Conservation (phyloP, 805 yeast species). For the Priceomyces castillae region DNA sequence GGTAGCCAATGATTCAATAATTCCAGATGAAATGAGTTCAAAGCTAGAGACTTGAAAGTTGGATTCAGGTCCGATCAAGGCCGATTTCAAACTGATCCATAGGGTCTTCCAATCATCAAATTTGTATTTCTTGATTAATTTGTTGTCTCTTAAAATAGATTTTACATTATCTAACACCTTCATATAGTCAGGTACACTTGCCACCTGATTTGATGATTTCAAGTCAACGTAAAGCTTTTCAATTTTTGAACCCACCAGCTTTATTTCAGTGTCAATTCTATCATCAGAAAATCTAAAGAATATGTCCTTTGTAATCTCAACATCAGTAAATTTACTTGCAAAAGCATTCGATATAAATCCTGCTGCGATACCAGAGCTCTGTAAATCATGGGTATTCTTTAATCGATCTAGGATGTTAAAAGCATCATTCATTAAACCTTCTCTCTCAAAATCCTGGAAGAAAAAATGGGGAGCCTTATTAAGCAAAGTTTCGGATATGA, state of each 20-base stretch:
- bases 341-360: slow-evolving; percentile 11
- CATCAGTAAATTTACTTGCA: slow-evolving; percentile 26
- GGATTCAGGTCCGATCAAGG: slow-evolving; percentile 13
- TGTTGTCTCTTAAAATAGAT: slow-evolving; percentile 7
- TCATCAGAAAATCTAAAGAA: slow-evolving; percentile 17
- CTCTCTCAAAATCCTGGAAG: slow-evolving; percentile 55
- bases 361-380: slow-evolving; percentile 4
- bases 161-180: slow-evolving; percentile 14
- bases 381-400: not conserved
- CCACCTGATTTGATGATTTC: slow-evolving; percentile 17
- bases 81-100: slow-evolving; percentile 23
- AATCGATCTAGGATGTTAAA: slow-evolving; percentile 27
- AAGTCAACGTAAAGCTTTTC: slow-evolving; percentile 24
- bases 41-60: slow-evolving; percentile 57
- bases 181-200: slow-evolving; percentile 15
- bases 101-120: slow-evolving; percentile 38
- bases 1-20: slow-evolving; percentile 43
- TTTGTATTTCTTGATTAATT: slow-evolving; percentile 6
- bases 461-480: slow-evolving; percentile 43
- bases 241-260: slow-evolving; percentile 19
- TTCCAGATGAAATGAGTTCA: slow-evolving; percentile 70
- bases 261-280: slow-evolving; percentile 15
- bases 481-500: slow-evolving; percentile 45
- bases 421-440: slow-evolving; percentile 65
- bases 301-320: slow-evolving; percentile 29